These are phyloP conservation scores for Aciculosporium take DNA, from an alignment of 2,329 filamentous ascomycete species.

Conservation along the genomic window DNA sequence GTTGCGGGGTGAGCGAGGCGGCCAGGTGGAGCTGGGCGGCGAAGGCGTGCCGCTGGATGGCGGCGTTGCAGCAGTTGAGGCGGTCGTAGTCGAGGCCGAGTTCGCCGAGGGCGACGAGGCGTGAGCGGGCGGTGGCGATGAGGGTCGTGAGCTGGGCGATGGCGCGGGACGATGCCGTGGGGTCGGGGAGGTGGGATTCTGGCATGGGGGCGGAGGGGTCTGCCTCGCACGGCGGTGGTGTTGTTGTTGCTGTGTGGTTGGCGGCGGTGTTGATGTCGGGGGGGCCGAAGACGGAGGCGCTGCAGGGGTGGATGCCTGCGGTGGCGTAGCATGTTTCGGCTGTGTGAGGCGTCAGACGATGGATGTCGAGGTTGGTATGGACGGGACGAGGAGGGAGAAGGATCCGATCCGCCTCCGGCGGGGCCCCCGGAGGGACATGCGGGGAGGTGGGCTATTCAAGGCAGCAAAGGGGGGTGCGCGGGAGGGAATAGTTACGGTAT, in stretches of 20 bases:
- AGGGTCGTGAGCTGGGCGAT: slow-evolving; percentile 50
- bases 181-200: slow-evolving; percentile 34
- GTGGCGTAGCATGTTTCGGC: slow-evolving; percentile 78
- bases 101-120: slow-evolving; percentile 74
- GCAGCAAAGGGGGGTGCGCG: background rate
- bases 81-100: slow-evolving; percentile 95
- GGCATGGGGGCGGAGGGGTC: slow-evolving; percentile 31
- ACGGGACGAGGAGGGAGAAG: too few species aligned
- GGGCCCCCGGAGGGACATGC: too few species aligned
- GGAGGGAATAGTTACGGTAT: slow-evolving; percentile 43
- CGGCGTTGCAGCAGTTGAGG: slow-evolving; percentile 64
- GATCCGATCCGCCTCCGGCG: too few species aligned
- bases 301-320: slow-evolving; percentile 87
- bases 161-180: slow-evolving; percentile 29
- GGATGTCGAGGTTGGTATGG: slow-evolving; percentile 1
- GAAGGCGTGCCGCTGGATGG: slow-evolving; percentile 74
- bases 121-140: slow-evolving; percentile 32
- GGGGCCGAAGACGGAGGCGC: slow-evolving; percentile 61
- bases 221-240: slow-evolving; percentile 36
- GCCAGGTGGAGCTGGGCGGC: slow-evolving; percentile 68
- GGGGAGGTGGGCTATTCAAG: too few species aligned
- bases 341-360: slow-evolving; percentile 18
- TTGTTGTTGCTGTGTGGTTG: slow-evolving; percentile 32
- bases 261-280: slow-evolving; percentile 30
- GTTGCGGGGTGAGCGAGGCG: slow-evolving; percentile 49